Evolutionary conservation across 768 basidiomycete genomes (phyloP), one percentile per base, ranked within the genome.

Genomic region (Russula virescens): DNA sequence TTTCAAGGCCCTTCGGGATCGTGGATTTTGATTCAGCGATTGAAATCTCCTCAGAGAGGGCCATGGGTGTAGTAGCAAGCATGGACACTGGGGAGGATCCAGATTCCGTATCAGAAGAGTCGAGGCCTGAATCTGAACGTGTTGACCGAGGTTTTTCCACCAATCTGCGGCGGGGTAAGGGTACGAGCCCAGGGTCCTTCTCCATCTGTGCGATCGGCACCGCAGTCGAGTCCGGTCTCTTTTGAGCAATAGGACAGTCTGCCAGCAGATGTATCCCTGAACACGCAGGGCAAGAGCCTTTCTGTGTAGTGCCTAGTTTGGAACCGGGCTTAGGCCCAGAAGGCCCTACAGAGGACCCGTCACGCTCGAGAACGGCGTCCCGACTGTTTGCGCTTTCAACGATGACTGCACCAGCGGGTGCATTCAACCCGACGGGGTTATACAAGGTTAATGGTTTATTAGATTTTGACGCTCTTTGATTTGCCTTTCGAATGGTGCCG

Each of bases 1-100:
- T 63, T 7, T 46, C 55, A 5, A 50, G 28, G 21, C 61, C 65
- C 16, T 48, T 42, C 4, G 61, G 51, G 14, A 58, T 38, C n/a
- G 47, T 50, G n/a, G 58, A 51, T 4, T 43, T 48, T 19, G 13
- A 8, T 3, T n/a, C 47, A 18, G 58, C 23, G 45, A 26, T 43
- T 26, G 19, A 21, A 28, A 14, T n/a, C 21, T 2, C 54, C 21
- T 4, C 25, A 6, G 28, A 35, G 35, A 43, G 9, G 21, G 50
- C n/a, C 5, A 38, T 14, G 1, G 26, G 13, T 5, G 45, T 13
- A 42, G 26, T 8, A 40, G 25, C 40, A 28, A 34, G 26, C 8
- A 19, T 19, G 19, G 48, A n/a, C 11, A 55, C 6, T 35, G 1
- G 47, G 21, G 31, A 34, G 23, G 38, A 25, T n/a, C 51, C 50